Conservation (phyloP, 176 grass and related monocot species). For the Leersia perrieri region DNA sequence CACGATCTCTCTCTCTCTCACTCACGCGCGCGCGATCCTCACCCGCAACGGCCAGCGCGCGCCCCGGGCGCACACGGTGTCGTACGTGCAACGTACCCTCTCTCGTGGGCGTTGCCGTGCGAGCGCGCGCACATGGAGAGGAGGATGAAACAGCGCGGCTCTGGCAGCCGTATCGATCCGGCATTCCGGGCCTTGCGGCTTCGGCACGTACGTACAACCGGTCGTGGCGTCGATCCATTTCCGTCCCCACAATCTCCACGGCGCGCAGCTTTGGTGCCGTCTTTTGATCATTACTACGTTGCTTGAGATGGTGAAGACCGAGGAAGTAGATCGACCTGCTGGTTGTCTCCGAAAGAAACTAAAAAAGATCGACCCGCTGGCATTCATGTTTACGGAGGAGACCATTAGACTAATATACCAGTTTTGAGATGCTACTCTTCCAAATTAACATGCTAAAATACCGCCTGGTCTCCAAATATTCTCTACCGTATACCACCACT, state of each 20-base stretch:
- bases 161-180: background rate
- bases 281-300: background rate
- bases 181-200: background rate
- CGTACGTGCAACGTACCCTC: too few relatives aligned
- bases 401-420: too few relatives aligned
- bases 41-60: background rate
- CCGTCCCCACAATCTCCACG: background rate
- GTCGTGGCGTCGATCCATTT: background rate
- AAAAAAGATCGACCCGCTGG: background rate
- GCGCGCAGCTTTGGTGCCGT: background rate
- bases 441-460: too few relatives aligned
- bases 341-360: too few relatives aligned
- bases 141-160: conserved; percentile 2
- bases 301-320: background rate
- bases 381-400: background rate
- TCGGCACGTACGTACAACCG: background rate
- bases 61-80: background rate
- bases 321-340: background rate
- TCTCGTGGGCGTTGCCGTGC: background rate
- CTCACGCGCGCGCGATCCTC: background rate
- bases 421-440: too few relatives aligned
- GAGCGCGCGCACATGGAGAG: conserved; percentile 13
- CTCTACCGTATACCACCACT: too few relatives aligned
- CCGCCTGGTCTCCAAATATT: too few relatives aligned
- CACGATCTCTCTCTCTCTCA: background rate